Evolutionary conservation across 371 early-diverging fungal genomes (phyloP).

Genomic region (Syncephalastrum contaminatum): DNA sequence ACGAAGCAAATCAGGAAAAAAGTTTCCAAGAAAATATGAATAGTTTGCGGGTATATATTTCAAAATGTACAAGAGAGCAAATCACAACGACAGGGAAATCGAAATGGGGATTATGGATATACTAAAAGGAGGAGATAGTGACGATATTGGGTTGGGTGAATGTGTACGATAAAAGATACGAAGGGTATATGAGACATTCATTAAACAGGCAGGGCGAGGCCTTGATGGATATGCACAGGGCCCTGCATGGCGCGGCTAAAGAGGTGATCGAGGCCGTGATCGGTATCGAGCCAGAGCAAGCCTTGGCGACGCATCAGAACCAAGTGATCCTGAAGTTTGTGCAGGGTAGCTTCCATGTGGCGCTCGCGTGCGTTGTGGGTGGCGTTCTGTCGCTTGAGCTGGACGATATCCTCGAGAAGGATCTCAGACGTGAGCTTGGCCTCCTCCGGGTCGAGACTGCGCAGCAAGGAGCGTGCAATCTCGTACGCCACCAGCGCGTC

Average conservation of each 20-base stretch:
- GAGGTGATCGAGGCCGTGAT: conserved; percentile 5
- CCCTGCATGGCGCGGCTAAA: conserved; percentile 11
- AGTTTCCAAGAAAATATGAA: too few relatives aligned
- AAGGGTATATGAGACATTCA: too few relatives aligned
- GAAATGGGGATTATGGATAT: too few relatives aligned
- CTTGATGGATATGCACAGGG: conserved; percentile 9
- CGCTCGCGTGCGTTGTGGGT: conserved; percentile 2
- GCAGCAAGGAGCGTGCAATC: conserved; percentile 27
- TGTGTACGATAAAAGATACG: too few relatives aligned
- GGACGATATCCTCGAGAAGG: conserved; percentile 30
- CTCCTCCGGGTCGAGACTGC: conserved; percentile 32
- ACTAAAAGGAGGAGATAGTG: too few relatives aligned
- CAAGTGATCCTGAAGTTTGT: conserved; percentile 12
- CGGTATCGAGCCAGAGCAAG: conserved; percentile 1
- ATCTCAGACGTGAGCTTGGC: conserved; percentile 29
- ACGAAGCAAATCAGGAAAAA: too few relatives aligned
- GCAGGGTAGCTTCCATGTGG: conserved; percentile 12
- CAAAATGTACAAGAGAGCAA: too few relatives aligned
- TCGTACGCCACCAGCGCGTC: conserved; percentile 23
- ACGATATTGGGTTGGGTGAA: too few relatives aligned
- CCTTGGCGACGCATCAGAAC: conserved; percentile 16
- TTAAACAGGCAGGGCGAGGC: conserved; percentile 8
- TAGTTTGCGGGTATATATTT: too few relatives aligned
- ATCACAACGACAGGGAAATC: too few relatives aligned
- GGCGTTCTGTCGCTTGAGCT: conserved; percentile 17